Base-by-base conservation (phyloP, 2,329 filamentous ascomycete species). In the Sclerotinia subarctica region DNA sequence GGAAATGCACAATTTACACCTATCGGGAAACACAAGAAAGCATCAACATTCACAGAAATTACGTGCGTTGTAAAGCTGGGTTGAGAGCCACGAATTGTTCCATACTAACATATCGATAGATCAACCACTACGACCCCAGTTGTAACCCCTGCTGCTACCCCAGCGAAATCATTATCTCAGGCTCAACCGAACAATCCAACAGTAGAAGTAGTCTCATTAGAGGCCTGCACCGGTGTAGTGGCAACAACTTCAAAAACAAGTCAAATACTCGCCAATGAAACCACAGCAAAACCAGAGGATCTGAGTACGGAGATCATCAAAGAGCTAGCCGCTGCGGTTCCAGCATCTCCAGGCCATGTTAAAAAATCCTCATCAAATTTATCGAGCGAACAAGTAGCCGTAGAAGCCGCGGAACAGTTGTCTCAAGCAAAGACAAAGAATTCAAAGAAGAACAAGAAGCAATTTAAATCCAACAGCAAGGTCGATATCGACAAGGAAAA, bases 1-100 rank as follows among this genome's bases (percentile, higher is more conserved):
- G 29, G 26, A 10, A 24, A n/a, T 42, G 5, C 46, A 29, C 4
- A 42, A 32, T 52, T 47, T 47, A 53, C 38, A 35, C 58, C 63
- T 13, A 59, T 63, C 3, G 46, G n/a, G 29, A 69, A 69, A 13
- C 64, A 69, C 47, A 69, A 64, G 19, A 68, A 60, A 24, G 67
- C 64, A 56, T 56, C 32, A 49, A 51, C 53, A 44, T 51, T 62
- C 5, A 66, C 32, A 46, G 57, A 69, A 60, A 65, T 69, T 19
- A 67, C 35, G 71, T 71, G 64, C 49, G 70, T 64, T 17, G 15
- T 26, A 19, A 7, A 38, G 15, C 19, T 62, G 5, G 4, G 46
- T 51, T 7, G 11, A 49, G 26, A 64, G 21, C 5, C 1, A 13
- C 3, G 5, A 6, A 53, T 51, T n/a, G 6, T 26, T 49, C 15